Base-by-base conservation (phyloP, 257 asterid species). In the Nicotiana otophora region DNA sequence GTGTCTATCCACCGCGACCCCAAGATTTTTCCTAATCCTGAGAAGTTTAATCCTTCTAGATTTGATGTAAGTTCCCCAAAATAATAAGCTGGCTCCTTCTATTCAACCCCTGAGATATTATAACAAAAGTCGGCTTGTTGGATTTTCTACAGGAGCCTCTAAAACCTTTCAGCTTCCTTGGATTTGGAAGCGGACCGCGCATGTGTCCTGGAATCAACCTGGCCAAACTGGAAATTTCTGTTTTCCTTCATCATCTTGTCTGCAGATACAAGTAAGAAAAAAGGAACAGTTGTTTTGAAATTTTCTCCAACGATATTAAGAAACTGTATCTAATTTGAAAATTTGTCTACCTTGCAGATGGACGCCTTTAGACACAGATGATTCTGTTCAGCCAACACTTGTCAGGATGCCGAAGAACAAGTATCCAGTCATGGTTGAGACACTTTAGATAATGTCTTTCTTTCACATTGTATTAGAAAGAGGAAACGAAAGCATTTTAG, bases 161-260 rank as follows among this genome's bases (percentile, higher is more conserved):
- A 30, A 94, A 86, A 85, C 91, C 98, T 81, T 94, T 86, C 85
- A 92, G 98, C 90, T 94, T 87, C 87, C 97, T 94, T 33, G 97
- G 97, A 31, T 94, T 94, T 33, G 97, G 98, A 64, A 94, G 87
- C 55, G 98, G 98, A 86, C 97, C 95, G 0, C 87, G 97, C n/a
- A 92, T 91, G 97, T 92, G 98, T 82, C 98, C 98, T 33, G 98
- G 98, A 89, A 94, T 94, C 83, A 91, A 92, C 93, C 91, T 94
- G 14, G 97, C 98, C 76, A 94, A 91, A 86, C 86, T 94, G 82
- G 97, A 94, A 87, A 90, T 94, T 10, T 92, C 84, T 68, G 83
- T 92, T 81, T 94, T 94, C 89, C 84, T 94, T 82, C 98, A 94
- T 86, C 97, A 94, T 80, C 87, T 94, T 74, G 92, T 94, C 81